Evolutionary conservation across 2,329 filamentous ascomycete genomes (phyloP), one percentile per base, ranked within the genome.

Genomic region (Pseudocercospora vitis): DNA sequence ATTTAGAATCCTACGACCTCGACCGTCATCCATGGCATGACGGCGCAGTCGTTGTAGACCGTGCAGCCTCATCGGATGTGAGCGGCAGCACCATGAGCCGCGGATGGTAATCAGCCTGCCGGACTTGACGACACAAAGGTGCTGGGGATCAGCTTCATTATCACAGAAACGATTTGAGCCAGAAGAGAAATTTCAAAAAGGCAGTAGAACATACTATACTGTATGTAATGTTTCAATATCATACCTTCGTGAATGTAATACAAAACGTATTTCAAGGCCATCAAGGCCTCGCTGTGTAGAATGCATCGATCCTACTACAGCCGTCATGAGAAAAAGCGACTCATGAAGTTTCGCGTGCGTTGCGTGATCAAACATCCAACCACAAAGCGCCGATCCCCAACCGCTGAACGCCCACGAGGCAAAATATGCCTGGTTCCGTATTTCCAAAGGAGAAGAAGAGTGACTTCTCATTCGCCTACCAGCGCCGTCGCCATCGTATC

Each of bases 381-480:
- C n/a, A n/a, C n/a, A n/a, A n/a, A n/a, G n/a, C n/a, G n/a, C n/a
- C n/a, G n/a, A 42, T n/a, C 8, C 1, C 21, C 2, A 42, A 42
- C 19, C 37, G 7, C 37, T 21, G n/a, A 42, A 42, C 37, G 37
- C 37, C 37, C 4, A 24, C 37, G 24, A 39, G 18, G n/a, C n/a
- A n/a, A n/a, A n/a, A n/a, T n/a, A n/a, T 42, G 12, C 37, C 18
- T 24, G 37, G 37, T 42, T 42, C 37, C 37, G 37, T 42, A 18
- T 42, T 42, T 42, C 19, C 37, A 42, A 42, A 39, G 32, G 14
- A 16, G n/a, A 35, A 35, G 32, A 35, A 35, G 8, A 9, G 33
- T 37, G 14, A 37, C 31, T 33, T 33, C 31, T 7, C 11, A n/a
- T 26, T 42, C 37, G 37, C 37, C 37, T 23, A 16, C 37, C 37